These are phyloP conservation scores for Suillus luteus DNA, from an alignment of 768 basidiomycete species.

Conservation along the genomic window DNA sequence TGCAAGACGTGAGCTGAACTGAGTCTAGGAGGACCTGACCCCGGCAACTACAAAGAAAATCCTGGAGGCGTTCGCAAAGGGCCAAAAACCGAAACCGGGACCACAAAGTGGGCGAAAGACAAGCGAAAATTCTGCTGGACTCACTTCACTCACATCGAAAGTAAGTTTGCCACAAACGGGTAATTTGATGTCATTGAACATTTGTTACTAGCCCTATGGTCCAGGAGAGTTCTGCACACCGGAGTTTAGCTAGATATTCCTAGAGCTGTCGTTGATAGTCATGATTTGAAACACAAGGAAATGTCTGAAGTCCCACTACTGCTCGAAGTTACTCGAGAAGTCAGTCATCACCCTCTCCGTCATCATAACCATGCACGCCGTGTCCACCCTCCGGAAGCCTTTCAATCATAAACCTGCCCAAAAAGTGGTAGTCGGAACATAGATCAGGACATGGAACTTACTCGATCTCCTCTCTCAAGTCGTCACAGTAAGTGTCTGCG, in stretches of 20 bases:
- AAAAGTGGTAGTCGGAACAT: conserved; percentile 15
- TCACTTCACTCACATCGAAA: conserved; percentile 78
- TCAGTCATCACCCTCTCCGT: conserved; percentile 82
- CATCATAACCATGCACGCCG: conserved; percentile 72
- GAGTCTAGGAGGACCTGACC: conserved; percentile 78
- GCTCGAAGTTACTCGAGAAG: neutral
- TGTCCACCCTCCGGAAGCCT: conserved; percentile 74
- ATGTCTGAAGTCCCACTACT: neutral
- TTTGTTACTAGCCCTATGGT: conserved; percentile 73
- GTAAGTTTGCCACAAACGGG: conserved; percentile 38
- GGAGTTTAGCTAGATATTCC: conserved; percentile 69
- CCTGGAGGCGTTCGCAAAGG: conserved; percentile 77
- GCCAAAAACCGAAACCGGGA: conserved; percentile 89
- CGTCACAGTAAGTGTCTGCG: conserved; percentile 80
- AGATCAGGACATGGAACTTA: conserved; percentile 39
- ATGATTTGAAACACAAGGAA: neutral
- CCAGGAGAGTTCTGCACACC: conserved; percentile 87
- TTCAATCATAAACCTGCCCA: conserved; percentile 63
- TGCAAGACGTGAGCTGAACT: conserved; percentile 14
- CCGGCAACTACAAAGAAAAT: conserved; percentile 74
- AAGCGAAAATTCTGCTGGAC: conserved; percentile 90
- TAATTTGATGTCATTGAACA: conserved; percentile 15
- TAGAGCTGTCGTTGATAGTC: conserved; percentile 7
- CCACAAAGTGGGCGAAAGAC: conserved; percentile 87
- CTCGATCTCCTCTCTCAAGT: conserved; percentile 85